phyloP scores from a whole-genome alignment of 2,329 filamentous ascomycete genomes.

The Fusarium bulbicola region DNA sequence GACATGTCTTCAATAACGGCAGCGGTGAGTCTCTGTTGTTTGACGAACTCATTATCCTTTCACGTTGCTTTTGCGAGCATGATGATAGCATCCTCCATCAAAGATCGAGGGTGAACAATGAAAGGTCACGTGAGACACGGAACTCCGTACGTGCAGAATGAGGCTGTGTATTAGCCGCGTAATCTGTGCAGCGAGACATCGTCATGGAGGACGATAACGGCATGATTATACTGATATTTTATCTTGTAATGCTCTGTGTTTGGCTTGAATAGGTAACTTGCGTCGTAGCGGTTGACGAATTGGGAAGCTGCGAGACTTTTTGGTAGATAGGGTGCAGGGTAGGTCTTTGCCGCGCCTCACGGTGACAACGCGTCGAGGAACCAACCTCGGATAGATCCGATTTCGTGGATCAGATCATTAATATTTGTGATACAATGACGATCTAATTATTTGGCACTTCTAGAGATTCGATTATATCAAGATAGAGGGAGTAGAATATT shows the following conservation, averaged over 20 bases:
- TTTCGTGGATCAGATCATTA: background rate
- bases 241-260: background rate
- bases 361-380: background rate
- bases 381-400: background rate
- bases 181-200: background rate
- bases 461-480: too few species aligned
- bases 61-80: background rate
- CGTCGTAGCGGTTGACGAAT: background rate
- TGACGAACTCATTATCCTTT: constrained; percentile 6
- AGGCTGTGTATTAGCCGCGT: constrained; percentile 10
- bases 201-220: background rate
- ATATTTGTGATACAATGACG: fast-evolving
- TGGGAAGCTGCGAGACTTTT: background rate
- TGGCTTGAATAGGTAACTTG: fast-evolving
- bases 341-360: background rate
- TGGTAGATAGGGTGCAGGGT: background rate
- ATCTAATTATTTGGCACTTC: fast-evolving
- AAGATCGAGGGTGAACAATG: background rate
- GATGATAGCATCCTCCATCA: background rate
- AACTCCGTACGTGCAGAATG: background rate
- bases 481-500: too few species aligned
- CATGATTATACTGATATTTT: background rate
- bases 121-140: background rate
- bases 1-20: constrained; percentile 42
- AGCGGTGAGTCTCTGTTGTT: background rate